Evolutionary conservation across 176 grass and related monocot species (phyloP), one percentile per base, ranked within the genome.

Genomic region (Calamus simplicifolius): DNA sequence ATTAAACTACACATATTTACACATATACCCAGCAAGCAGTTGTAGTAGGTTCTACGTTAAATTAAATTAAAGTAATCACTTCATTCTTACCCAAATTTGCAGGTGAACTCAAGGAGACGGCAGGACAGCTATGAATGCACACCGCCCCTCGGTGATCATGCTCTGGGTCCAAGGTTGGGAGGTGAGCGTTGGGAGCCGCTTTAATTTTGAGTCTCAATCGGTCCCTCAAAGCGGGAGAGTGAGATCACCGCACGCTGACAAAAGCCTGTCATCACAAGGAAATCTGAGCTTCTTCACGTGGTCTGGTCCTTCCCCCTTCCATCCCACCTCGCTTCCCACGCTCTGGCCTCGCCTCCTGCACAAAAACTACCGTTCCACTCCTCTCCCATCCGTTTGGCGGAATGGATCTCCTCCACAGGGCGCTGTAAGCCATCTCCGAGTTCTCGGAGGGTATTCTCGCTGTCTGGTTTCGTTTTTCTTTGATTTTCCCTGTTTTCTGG

Each of bases 211-310:
- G 35, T 43, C 35, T 12, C 8, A 43, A 43, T 43, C 35, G 12
- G 12, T 10, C 35, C 2, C 5, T 8, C 8, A 30, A n/a, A 64
- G 49, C 50, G 63, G 28, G 63, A 26, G 19, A 5, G 51, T 3
- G 50, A 35, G 19, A 13, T 18, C 38, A 23, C 8, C 16, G 4
- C 25, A 43, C 2, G 18, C 65, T 54, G 65, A 68, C 65, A 68
- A 23, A 43, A 48, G 26, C 23, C 52, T 15, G 5, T 19, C 4
- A 35, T 56, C 18, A 18, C 16, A 4, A 54, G 51, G 23, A 52
- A 68, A 54, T 55, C 4, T 48, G 51, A 23, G 50, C 29, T 68
- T 68, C 52, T 68, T 68, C 65, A 68, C 65, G 29, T 68, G 65
- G 52, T 35, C 29, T 55, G 65, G 56, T 68, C 52, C 65, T 16